Evolutionary conservation across 805 yeast species (phyloP).

Genomic region (Nakazawaea holstii): DNA sequence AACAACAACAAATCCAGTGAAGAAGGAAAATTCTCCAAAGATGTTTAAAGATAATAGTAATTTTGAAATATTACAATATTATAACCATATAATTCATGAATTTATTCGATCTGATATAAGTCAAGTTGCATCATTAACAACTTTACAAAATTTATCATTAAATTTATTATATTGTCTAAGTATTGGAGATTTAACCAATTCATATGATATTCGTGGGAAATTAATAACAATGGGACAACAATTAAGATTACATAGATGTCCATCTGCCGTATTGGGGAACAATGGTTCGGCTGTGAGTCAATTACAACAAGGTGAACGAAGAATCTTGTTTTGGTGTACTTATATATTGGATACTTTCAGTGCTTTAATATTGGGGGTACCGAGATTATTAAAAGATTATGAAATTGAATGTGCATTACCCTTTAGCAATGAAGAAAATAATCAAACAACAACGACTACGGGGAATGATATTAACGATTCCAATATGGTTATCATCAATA

Average conservation of each 20-base stretch:
- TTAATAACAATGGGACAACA: constrained; percentile 83
- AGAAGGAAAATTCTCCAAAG: constrained; percentile 11
- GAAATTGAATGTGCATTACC: constrained; percentile 88
- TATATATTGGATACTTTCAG: constrained; percentile 73
- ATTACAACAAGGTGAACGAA: constrained; percentile 75
- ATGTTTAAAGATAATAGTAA: constrained; percentile 15
- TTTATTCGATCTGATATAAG: constrained; percentile 58
- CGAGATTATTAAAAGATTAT: constrained; percentile 70
- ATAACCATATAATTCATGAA: constrained; percentile 57
- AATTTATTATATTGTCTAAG: constrained; percentile 68
- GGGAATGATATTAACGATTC: constrained; percentile 33
- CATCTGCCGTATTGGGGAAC: constrained; percentile 70
- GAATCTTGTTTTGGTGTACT: constrained; percentile 80
- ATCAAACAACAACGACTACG: constrained; percentile 16
- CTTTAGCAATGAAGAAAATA: constrained; percentile 39
- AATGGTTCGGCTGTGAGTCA: constrained; percentile 60
- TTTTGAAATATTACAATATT: constrained; percentile 38
- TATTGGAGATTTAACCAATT: constrained; percentile 66
- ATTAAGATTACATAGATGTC: constrained; percentile 78
- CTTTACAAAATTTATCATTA: constrained; percentile 63
- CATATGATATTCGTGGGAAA: constrained; percentile 72
- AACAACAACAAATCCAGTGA: background rate
- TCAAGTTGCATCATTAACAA: constrained; percentile 55
- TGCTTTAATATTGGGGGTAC: constrained; percentile 75
- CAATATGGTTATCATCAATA: constrained; percentile 54